Evolutionary conservation across 2,329 filamentous ascomycete species (phyloP), one percentile per base, ranked within the genome.

Genomic region (Nannizzia gypsea): DNA sequence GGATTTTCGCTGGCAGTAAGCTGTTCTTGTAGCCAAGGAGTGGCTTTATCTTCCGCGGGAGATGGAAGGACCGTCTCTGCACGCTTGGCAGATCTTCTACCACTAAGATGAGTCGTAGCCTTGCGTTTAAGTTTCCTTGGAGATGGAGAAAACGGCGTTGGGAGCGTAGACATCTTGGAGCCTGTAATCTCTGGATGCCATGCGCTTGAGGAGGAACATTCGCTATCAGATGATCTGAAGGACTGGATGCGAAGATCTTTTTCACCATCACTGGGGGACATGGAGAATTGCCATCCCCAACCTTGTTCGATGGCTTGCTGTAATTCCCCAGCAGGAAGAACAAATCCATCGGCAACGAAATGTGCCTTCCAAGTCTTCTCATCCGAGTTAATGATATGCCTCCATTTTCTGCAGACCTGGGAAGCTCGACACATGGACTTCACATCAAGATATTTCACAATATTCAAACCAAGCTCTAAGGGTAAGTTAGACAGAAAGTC

Each of bases 241-340:
- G 72, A 57, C 74, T 78, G 63, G 70, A 79, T 73, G 71, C 88
- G 89, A 56, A 96, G 74, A 69, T 99, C 91, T 61, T 83, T 81
- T 72, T 99, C 93, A 59, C 81, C 89, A 24, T 88, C 89, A 58
- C 88, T 82, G 3, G 80, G 73, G 0, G 87, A 88, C 59, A 84
- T 82, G 0, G 91, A 89, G 69, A 92, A 89, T 71, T 99, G 93
- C 90, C 93, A 99, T 13, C 91, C 93, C 93, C 93, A 99, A 13
- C 93, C 93, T 76, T 97, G 89, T 46, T 80, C 78, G 59, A 97
- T 90, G 31, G 93, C 91, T 66, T 86, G 86, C 64, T 89, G 85
- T 24, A 99, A 79, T 72, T 99, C 93, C 17, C 89, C 89, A 0
- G 85, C 79, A 0, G 90, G 86, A 1, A 99, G 77, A 28, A 77